Evolutionary conservation across 768 basidiomycete species (phyloP), one percentile per base, ranked within the genome.

Genomic region (Agaricus blazei): DNA sequence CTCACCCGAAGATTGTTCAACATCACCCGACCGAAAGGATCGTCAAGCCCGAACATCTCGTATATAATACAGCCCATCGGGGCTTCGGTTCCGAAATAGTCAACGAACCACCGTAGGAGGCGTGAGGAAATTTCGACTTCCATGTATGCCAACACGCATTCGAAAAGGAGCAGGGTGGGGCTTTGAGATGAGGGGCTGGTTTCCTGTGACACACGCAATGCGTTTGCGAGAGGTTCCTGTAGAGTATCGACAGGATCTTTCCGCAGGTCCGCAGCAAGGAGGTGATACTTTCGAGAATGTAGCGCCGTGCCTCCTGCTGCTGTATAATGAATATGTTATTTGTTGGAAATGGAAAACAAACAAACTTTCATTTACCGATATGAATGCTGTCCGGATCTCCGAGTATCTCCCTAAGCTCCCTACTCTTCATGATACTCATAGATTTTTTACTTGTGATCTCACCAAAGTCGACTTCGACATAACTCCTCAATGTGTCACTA

Each of bases 101-200:
- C 72, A 2, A 79, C 74, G 64, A 95, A 93, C 89, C 90, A 95
- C 37, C 72, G 67, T 1, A 97, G 71, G 11, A 97, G 64, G 0
- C 71, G 72, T 28, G 78, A 73, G 1, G 86, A 86, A 3, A 76
- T 72, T 3, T 70, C 64, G 0, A 90, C 84, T 0, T 73, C 63
- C 79, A 98, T 89, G 70, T 99, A 98, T 12, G 84, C 93, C 52
- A 97, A 79, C 15, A 98, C 90, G 62, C 96, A 98, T 76, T 98
- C 96, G 58, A 92, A 93, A 8, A 98, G 71, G 24, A 98, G 74
- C 2, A 98, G 79, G 1, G 93, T 95, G 3, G 95, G 93, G 11
- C 84, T 64, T 1, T 74, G 61, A 0, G 81, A 75, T 14, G 88
- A 85, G 34, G 96, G 74, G 15, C 82, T 56, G 8, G 73, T 60